Conservation (phyloP, 768 basidiomycete species). For the Xerocomus brunneocitrinus region DNA sequence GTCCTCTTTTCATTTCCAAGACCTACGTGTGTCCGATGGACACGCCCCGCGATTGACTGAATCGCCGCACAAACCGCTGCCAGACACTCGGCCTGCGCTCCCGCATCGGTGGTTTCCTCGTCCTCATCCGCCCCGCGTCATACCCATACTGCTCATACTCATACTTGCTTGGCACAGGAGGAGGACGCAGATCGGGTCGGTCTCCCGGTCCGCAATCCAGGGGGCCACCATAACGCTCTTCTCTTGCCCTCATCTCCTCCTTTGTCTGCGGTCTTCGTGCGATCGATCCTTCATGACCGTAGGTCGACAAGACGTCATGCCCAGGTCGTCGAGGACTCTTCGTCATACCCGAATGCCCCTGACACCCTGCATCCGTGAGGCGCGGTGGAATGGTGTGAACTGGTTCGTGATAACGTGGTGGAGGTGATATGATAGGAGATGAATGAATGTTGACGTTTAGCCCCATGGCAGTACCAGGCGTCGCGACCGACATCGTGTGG, state of each 20-base stretch:
- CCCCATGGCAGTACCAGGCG: not conserved
- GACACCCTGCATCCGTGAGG: conserved; percentile 24
- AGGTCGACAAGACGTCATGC: conserved; percentile 8
- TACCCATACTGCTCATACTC: conserved; percentile 4
- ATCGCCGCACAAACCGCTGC: conserved; percentile 24
- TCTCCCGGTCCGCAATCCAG: conserved; percentile 3
- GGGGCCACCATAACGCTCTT: conserved; percentile 2
- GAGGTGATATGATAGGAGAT: conserved; percentile 11
- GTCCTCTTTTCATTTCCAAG: not conserved
- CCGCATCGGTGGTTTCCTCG: conserved; percentile 1
- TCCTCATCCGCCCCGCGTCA: not conserved
- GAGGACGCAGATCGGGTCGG: conserved; percentile 3
- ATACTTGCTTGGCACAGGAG: not conserved
- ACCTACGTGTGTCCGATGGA: conserved; percentile 19
- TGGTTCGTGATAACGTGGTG: conserved; percentile 21
- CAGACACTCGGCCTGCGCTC: conserved; percentile 24
- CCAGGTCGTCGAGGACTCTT: conserved; percentile 17
- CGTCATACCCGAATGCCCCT: conserved; percentile 15
- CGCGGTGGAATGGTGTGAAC: conserved; percentile 6
- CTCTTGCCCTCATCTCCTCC: conserved; percentile 11
- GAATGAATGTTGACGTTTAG: conserved; percentile 6
- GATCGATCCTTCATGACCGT: not conserved
- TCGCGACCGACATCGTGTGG: not conserved
- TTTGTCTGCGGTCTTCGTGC: conserved; percentile 6
- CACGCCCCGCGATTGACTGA: conserved; percentile 14